phyloP scores from a whole-genome alignment of 495 filamentous ascomycete genomes.

The Letharia columbiana region DNA sequence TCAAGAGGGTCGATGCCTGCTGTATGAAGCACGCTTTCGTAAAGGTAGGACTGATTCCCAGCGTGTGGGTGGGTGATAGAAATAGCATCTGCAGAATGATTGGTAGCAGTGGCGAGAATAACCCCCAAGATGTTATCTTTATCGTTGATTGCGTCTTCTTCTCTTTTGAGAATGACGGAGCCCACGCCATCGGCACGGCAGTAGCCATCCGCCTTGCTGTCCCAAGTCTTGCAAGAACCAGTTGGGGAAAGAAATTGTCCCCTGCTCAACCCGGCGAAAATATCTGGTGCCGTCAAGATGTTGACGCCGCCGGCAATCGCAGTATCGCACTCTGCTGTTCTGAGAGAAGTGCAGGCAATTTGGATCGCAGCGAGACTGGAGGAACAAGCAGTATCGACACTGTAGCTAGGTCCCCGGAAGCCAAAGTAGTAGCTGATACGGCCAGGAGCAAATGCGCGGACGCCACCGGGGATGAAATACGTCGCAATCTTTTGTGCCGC shows the following conservation, averaged over 20 bases:
- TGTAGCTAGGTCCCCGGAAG: conserved; percentile 63
- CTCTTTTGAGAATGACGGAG: conserved; percentile 62
- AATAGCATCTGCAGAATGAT: conserved; percentile 67
- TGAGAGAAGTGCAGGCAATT: conserved; percentile 64
- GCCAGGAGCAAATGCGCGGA: conserved; percentile 26
- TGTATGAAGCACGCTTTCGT: conserved; percentile 47
- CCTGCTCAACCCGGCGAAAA: conserved; percentile 61
- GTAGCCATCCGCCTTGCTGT: conserved; percentile 69
- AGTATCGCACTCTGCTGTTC: conserved; percentile 71
- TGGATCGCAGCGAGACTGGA: conserved; percentile 61
- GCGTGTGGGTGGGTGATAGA: conserved; percentile 75
- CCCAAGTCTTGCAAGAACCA: conserved; percentile 29
- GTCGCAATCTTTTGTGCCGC: conserved; percentile 24
- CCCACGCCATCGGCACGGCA: conserved; percentile 67
- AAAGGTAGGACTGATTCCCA: conserved; percentile 13
- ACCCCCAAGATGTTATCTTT: conserved; percentile 67
- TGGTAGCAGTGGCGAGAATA: conserved; percentile 58
- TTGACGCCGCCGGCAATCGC: conserved; percentile 77
- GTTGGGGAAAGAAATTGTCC: no score
- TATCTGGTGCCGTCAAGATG: conserved; percentile 69
- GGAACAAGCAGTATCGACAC: conserved; percentile 72
- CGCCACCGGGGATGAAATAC: conserved; percentile 28
- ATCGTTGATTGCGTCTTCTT: conserved; percentile 65
- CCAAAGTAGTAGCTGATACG: conserved; percentile 51
- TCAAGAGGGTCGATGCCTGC: conserved; percentile 61